phyloP scores from a whole-genome alignment of 371 early-diverging fungal species.

The Thermomucor indicae-seudaticae region DNA sequence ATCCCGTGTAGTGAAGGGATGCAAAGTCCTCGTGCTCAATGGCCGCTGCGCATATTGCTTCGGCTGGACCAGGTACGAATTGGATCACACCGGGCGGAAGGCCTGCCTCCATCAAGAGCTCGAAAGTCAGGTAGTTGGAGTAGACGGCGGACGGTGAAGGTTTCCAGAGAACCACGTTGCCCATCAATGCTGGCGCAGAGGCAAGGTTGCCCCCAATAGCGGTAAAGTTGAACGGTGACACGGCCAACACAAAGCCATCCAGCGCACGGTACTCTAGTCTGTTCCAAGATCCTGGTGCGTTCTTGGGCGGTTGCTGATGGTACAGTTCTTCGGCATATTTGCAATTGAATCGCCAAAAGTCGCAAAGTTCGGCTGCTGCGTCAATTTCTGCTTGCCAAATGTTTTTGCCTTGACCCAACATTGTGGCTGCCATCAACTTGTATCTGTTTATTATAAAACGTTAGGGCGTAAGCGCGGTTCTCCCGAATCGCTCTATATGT shows the following conservation, averaged over 20 bases:
- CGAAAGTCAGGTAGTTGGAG: slow-evolving; percentile 88
- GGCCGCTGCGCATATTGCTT: slow-evolving; percentile 64
- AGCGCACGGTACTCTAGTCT: slow-evolving; percentile 93
- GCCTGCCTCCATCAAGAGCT: slow-evolving; percentile 94
- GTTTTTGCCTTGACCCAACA: slow-evolving; percentile 99
- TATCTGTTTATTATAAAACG: slow-evolving; percentile 43
- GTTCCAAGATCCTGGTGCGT: slow-evolving; percentile 91
- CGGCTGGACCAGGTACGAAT: slow-evolving; percentile 92
- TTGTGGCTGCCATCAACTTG: slow-evolving; percentile 94
- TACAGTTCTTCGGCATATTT: slow-evolving; percentile 95
- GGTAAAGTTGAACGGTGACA: slow-evolving; percentile 98
- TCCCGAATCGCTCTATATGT: slow-evolving; percentile 4
- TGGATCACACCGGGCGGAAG: slow-evolving; percentile 96
- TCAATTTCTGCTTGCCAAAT: slow-evolving; percentile 99
- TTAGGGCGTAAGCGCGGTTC: not conserved
- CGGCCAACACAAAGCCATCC: slow-evolving; percentile 96
- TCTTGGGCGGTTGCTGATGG: slow-evolving; percentile 88
- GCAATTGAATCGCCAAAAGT: slow-evolving; percentile 96
- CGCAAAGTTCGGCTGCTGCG: slow-evolving; percentile 88
- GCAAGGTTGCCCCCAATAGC: slow-evolving; percentile 97
- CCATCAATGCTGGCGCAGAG: slow-evolving; percentile 95
- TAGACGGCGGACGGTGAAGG: slow-evolving; percentile 86
- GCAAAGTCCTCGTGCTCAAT: slow-evolving; percentile 87
- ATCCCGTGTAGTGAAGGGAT: slow-evolving; percentile 97
- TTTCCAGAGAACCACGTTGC: slow-evolving; percentile 97